Base-by-base conservation (phyloP, 2,329 filamentous ascomycete species). In the Trichoderma citrinoviride region DNA sequence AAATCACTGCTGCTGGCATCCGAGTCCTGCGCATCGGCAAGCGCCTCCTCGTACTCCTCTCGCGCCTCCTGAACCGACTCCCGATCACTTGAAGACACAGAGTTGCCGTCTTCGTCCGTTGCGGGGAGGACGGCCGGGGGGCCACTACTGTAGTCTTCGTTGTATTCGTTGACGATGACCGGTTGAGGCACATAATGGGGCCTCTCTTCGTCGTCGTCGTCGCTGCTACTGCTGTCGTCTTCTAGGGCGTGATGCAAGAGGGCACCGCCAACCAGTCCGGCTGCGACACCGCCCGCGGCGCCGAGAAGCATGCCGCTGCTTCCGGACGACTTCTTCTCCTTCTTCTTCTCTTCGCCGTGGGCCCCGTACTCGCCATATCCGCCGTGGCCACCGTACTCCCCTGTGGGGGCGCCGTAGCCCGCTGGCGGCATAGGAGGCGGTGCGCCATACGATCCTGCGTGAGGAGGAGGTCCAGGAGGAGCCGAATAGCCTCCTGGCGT, bases 221-320 rank as follows among this genome's bases (percentile, higher is more conserved):
- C 60, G 23, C 62, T 47, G 52, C 69, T 72, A 50, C 69, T 72
- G 56, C 73, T 70, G 47, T 65, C 58, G n/a, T 69, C 64, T 56
- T 72, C 64, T 33, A 87, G 70, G 61, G 83, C 84, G 70, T 88
- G 80, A 49, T 82, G 83, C 61, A 89, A 77, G 52, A 86, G 71
- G 3, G 84, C 87, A 57, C 86, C 86, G 25, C 83, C 87, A 44
- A 85, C 73, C 61, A 81, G 82, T 68, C 85, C 85, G 14, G 82
- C 76, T 1, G 83, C 86, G 21, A 88, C 72, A 74, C 87, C 87
- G 41, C 81, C 87, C 10, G 83, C 84, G 57, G 84, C 87, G 49
- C 81, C 86, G 23, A 86, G 79, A 50, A 88, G 76, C 73, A 87
- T 80, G 70, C 82, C 83, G 21, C 82, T 83, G 68, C 79, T 82